Conservation (phyloP, 1,139 yeast species). For the Nadsonia starkeyi-henricii region DNA sequence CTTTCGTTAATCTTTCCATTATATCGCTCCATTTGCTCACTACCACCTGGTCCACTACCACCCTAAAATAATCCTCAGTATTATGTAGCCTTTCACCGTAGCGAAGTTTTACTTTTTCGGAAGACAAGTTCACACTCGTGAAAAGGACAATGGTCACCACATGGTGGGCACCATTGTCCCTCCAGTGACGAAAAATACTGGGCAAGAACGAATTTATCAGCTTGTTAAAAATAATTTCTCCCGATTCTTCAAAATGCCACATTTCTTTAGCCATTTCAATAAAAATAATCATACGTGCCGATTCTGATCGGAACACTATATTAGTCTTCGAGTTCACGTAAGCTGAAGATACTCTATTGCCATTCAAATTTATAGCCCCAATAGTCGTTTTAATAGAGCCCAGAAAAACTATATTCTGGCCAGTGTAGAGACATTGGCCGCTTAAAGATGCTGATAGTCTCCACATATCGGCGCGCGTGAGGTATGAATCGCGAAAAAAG, state of each 20-base stretch:
- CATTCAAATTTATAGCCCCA: conserved; percentile 55
- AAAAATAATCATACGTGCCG: conserved; percentile 69
- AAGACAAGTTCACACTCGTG: conserved; percentile 62
- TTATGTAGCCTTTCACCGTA: conserved; percentile 64
- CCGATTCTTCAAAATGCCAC: conserved; percentile 98
- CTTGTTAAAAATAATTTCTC: conserved; percentile 86
- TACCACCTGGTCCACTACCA: conserved; percentile 89
- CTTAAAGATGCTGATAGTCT: conserved; percentile 48
- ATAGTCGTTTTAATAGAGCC: conserved; percentile 53
- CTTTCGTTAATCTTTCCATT: conserved; percentile 74
- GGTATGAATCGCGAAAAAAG: conserved; percentile 62
- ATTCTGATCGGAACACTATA: conserved; percentile 76
- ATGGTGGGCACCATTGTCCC: conserved; percentile 76
- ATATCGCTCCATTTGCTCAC: conserved; percentile 76
- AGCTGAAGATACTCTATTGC: conserved; percentile 37
- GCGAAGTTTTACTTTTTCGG: conserved; percentile 10
- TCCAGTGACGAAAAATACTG: conserved; percentile 77
- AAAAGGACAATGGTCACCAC: conserved; percentile 80
- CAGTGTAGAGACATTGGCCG: conserved; percentile 50
- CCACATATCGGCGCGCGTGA: conserved; percentile 95
- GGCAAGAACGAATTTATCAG: conserved; percentile 85
- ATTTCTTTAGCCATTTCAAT: conserved; percentile 86
- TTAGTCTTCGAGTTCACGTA: conserved; percentile 65
- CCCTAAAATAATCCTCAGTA: conserved; percentile 71
- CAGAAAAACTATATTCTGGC: conserved; percentile 52